Evolutionary conservation across 1,139 yeast species (phyloP), one percentile per base, ranked within the genome.

Genomic region (Williopsis jadinii): DNA sequence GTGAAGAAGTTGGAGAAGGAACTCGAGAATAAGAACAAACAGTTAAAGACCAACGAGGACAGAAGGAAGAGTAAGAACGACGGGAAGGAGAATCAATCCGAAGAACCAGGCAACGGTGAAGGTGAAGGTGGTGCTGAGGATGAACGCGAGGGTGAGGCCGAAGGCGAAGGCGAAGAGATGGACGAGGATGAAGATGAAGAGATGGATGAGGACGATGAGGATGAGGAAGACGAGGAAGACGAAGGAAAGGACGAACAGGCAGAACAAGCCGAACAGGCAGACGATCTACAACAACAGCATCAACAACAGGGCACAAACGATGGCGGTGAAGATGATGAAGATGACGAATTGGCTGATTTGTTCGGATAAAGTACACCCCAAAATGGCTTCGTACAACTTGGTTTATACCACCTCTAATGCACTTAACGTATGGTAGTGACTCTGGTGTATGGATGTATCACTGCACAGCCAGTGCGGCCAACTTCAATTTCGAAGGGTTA

Each of bases 1-100:
- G 84, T 87, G 45, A 75, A 74, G 45, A 82, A 90, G 44, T 72
- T 94, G 54, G 83, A 80, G 61, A 80, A 82, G 39, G 96, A 94
- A 50, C 71, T 90, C 46, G 96, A 88, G 44, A 73, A 77, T 56
- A 92, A 92, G 68, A 77, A 77, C 64, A 71, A 84, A 45, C 92
- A 84, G 56, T 70, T 90, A 53, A 66, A 63, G 44, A 63, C 56
- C 3, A 69, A 67, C 29, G 72, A 67, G 34, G 64, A 60, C 8
- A 56, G 54, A 47, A 50, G 37, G 34, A 44, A 37, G 36, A 48
- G 13, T 37, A 46, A 48, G 32, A 47, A 47, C 34, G 51, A 48
- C 38, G 43, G 48, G 27, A 49, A 46, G 24, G 49, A 2, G 3
- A 9, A 34, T 10, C 58, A 51, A 5, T 62, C 60, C 2, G 62